Conservation (phyloP, 768 basidiomycete species). For the Suillus tomentosus region DNA sequence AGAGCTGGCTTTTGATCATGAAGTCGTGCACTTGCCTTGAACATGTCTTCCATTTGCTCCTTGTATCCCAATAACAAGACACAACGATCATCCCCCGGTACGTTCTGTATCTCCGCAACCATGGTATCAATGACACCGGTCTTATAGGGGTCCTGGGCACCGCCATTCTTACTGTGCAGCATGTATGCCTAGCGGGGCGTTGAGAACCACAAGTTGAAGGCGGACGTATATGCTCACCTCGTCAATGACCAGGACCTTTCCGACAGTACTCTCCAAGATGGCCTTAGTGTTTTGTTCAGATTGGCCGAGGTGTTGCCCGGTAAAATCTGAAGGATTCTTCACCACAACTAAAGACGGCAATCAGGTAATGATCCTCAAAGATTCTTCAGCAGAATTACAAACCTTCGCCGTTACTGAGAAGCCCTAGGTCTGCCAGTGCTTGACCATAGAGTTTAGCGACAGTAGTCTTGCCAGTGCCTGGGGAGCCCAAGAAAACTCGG, state of each 20-base stretch:
- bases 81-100: conserved; percentile 69
- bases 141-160: conserved; percentile 52
- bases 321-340: conserved; percentile 71
- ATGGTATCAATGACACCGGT: conserved; percentile 75
- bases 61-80: conserved; percentile 68
- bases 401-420: conserved; percentile 70
- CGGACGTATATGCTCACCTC: conserved; percentile 44
- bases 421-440: conserved; percentile 54
- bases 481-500: conserved; percentile 61
- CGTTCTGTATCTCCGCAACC: conserved; percentile 71
- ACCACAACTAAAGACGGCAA: conserved; percentile 47
- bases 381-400: conserved; percentile 9
- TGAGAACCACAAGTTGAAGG: background rate
- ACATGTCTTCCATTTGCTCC: conserved; percentile 72
- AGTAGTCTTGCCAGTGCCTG: conserved; percentile 68
- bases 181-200: conserved; percentile 58
- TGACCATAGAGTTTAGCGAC: conserved; percentile 63
- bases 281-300: conserved; percentile 68
- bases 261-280: conserved; percentile 57
- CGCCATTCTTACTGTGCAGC: conserved; percentile 48
- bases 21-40: conserved; percentile 47
- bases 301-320: conserved; percentile 56
- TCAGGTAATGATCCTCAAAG: background rate
- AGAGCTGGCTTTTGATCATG: background rate
- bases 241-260: conserved; percentile 72